Evolutionary conservation across 768 basidiomycete genomes (phyloP), one percentile per base, ranked within the genome.

Genomic region (Naematelia aurantialba): DNA sequence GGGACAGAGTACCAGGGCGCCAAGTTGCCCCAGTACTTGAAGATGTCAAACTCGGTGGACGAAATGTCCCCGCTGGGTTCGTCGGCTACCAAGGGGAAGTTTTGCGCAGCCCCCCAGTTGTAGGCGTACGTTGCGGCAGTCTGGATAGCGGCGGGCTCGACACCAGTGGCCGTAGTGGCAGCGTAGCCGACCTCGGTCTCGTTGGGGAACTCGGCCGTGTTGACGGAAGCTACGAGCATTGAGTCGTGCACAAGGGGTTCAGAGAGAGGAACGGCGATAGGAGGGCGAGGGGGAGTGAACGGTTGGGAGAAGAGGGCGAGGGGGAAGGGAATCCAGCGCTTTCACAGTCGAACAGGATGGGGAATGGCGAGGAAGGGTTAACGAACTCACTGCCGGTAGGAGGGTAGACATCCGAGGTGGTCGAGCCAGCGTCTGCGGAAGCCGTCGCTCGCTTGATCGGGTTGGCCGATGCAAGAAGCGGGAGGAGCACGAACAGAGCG

Each of bases 11-110:
- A 76, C 62, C 63, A 65, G 8, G 78, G 76, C 1, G 58, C 45
- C 10, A 77, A 62, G 58, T 76, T 76, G 24, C 76, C 78, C 73
- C 76, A 76, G 56, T 73, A 61, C 52, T 70, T 62, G 56, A 60
- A 61, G 31, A 75, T 71, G 50, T 68, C 55, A 45, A 70, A 65
- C 22, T 47, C 19, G 11, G 24, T 21, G 27, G n/a, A 22, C 19
- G 50, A 24, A 19, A 14, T 27, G 24, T 34, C 50, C n/a, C 54
- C 59, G 22, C 62, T 17, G 2, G 62, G 49, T 47, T 59, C 49
- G 45, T 49, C 58, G 34, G 59, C 53, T 13, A 69, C 65, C 22
- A 75, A 60, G 27, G 73, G 75, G 61, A 63, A 75, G 53, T 65
- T 55, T 11, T n/a, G 14, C 14, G 58, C 44, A 3, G 51, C 44